Evolutionary conservation across 148 eudicot genomes (phyloP).

Genomic region (Vaccinium vitisidaea): DNA sequence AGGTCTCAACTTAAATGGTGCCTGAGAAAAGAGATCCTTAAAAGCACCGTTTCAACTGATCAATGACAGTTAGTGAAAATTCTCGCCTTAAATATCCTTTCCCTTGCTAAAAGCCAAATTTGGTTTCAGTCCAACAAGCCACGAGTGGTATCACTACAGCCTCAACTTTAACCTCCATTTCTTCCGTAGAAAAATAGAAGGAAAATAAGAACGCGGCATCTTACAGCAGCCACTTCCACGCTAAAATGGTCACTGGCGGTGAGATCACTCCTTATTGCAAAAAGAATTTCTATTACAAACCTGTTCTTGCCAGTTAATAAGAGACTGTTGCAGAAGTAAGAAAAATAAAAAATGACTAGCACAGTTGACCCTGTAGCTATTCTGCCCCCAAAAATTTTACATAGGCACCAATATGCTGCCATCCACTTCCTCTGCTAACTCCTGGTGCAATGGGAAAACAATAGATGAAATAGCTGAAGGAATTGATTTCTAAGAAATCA

Average conservation of each 20-base stretch:
- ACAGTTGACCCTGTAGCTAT: slow-evolving; percentile 17
- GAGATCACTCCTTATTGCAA: background rate
- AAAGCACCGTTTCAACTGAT: background rate
- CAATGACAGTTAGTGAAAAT: background rate
- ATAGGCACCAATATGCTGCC: slow-evolving; percentile 41
- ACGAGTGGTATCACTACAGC: background rate
- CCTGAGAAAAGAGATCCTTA: background rate
- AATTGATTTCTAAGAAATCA: background rate
- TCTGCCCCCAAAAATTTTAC: slow-evolving; percentile 43
- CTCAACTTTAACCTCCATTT: background rate
- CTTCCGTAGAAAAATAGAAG: background rate
- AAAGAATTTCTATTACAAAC: background rate
- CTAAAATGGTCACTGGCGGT: background rate
- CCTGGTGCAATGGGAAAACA: background rate
- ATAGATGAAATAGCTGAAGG: background rate
- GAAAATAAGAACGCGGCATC: background rate
- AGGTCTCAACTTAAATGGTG: background rate
- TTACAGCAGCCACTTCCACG: background rate
- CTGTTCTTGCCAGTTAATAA: slow-evolving; percentile 37
- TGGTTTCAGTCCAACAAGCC: background rate
- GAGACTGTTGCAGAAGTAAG: slow-evolving; percentile 16
- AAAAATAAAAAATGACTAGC: slow-evolving; percentile 13
- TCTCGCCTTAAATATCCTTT: slow-evolving; percentile 18
- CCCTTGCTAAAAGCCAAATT: background rate
- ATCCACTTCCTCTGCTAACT: no score